Percentiles rank a stretch among this genome's conserved stretches.
phyloP scores from a whole-genome alignment of 2,329 filamentous ascomycete genomes.

The Exophiala sideris region DNA sequence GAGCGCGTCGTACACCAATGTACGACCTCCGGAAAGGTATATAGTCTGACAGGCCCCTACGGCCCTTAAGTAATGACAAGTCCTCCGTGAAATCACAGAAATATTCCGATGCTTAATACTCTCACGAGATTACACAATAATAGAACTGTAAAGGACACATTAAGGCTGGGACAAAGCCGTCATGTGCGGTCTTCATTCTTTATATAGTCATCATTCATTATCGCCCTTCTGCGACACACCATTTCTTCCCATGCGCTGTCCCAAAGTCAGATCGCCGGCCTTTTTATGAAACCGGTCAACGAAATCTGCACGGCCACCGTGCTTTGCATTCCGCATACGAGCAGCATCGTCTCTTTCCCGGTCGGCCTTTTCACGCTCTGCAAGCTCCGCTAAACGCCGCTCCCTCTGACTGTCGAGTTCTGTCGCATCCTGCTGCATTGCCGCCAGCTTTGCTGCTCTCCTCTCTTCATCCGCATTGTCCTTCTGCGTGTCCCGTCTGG shows the following conservation, averaged over 20 bases:
- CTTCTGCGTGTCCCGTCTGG: constrained; percentile 6
- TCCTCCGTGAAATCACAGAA: too few relatives aligned
- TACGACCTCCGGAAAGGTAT: too few relatives aligned
- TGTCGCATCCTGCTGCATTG: constrained; percentile 68
- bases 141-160: background rate
- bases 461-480: constrained; percentile 48
- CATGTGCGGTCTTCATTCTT: background rate
- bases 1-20: too few relatives aligned
- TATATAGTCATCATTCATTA: constrained; percentile 11
- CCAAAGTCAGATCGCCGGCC: constrained; percentile 42
- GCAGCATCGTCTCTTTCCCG: constrained; percentile 65
- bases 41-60: too few relatives aligned
- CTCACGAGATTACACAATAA: background rate
- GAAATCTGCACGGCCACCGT: constrained; percentile 63
- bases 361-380: constrained; percentile 61
- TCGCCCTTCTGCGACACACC: constrained; percentile 17
- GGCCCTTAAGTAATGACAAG: too few relatives aligned
- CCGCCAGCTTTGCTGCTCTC: constrained; percentile 64
- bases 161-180: background rate
- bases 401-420: constrained; percentile 69
- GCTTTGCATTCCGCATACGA: constrained; percentile 57
- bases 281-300: constrained; percentile 61
- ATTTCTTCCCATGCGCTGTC: constrained; percentile 40
- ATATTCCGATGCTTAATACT: too few relatives aligned
- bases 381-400: constrained; percentile 63